phyloP scores from a whole-genome alignment of 2,329 filamentous ascomycete genomes.

The Colletotrichum karsti region DNA sequence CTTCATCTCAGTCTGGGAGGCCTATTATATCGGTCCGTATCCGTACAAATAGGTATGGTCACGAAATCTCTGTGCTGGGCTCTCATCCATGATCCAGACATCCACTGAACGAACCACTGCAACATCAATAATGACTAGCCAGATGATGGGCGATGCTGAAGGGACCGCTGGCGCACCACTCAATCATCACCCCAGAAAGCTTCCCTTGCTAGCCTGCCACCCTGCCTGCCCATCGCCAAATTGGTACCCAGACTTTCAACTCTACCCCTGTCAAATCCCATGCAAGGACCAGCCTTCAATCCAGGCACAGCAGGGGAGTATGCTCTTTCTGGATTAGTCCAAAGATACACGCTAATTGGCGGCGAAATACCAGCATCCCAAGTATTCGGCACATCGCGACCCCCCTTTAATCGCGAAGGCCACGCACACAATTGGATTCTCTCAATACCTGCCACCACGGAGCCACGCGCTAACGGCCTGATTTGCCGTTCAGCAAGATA shows the following conservation, averaged over 20 bases:
- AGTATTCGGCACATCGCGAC: conserved; percentile 11
- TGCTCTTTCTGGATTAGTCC: background rate
- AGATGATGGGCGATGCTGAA: too few species aligned
- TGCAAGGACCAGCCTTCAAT: conserved; percentile 13
- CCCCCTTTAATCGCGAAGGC: conserved; percentile 14
- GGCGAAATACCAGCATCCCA: conserved; percentile 9
- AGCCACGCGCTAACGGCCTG: background rate
- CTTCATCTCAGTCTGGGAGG: background rate
- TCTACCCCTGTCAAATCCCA: conserved; percentile 14
- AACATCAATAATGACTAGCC: conserved; percentile 3
- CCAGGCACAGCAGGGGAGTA: conserved; percentile 9
- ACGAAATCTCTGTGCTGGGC: conserved; percentile 1
- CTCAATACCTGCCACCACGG: background rate
- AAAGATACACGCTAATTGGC: background rate
- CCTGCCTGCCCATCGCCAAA: too few species aligned
- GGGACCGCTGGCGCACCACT: conserved; percentile 3
- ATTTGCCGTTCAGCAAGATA: background rate
- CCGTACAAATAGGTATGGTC: background rate
- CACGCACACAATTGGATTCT: conserved; percentile 4
- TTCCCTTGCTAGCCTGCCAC: conserved; percentile 21
- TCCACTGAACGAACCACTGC: background rate
- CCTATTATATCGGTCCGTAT: background rate
- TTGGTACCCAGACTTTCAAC: conserved; percentile 23
- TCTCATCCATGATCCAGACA: background rate
- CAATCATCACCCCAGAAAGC: background rate